Evolutionary conservation across 2,329 filamentous ascomycete species (phyloP).

Genomic region (Xylaria sp.): DNA sequence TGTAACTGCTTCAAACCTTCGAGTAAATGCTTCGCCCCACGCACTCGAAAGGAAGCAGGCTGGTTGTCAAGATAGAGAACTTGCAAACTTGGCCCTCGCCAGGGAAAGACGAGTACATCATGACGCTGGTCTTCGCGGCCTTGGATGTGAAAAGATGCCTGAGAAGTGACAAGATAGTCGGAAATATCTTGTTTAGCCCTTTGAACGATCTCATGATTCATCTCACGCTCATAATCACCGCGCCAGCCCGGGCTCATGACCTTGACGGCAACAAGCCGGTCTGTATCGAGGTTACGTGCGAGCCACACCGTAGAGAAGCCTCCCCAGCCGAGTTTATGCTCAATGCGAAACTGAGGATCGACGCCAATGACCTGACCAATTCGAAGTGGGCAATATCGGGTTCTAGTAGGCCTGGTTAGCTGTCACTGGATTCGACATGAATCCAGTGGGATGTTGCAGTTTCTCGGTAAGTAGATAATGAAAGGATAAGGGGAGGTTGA

Average conservation of each 20-base stretch:
- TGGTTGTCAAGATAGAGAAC: neutral
- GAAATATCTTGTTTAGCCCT: neutral
- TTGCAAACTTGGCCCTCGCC: conserved; percentile 10
- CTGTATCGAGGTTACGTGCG: neutral
- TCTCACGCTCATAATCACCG: neutral
- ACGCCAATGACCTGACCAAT: neutral
- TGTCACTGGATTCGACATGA: no score
- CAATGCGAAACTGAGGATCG: neutral
- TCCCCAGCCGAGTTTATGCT: conserved; percentile 15
- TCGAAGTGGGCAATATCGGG: conserved; percentile 5
- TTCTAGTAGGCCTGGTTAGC: neutral
- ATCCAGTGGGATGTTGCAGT: neutral
- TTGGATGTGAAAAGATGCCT: neutral
- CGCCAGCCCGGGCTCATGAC: neutral
- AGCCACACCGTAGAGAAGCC: conserved; percentile 13
- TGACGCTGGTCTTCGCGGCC: neutral
- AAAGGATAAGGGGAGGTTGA: neutral
- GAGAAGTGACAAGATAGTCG: neutral
- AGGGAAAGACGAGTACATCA: conserved; percentile 1
- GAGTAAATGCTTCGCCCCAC: neutral
- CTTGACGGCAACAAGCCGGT: conserved; percentile 3
- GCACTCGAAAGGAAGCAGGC: neutral
- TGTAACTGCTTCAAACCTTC: conserved; percentile 4
- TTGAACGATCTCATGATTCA: neutral
- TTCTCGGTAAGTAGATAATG: neutral